Base-by-base conservation (phyloP, 2,329 filamentous ascomycete genomes). In the Alternaria consortialis region DNA sequence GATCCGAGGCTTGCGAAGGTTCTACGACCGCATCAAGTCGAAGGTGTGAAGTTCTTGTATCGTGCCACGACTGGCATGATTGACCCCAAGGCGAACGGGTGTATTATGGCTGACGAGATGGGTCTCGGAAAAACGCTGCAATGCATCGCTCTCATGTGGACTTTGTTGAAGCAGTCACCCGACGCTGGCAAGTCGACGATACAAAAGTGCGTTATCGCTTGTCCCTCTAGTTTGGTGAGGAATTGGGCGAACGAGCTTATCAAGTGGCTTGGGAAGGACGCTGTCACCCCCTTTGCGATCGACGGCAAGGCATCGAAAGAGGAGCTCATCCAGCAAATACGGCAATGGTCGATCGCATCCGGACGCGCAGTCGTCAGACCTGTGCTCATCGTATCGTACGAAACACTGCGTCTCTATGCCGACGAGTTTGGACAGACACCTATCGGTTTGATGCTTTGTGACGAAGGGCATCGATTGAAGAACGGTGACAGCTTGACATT, bases 91-190 rank as follows among this genome's bases (percentile, higher is more conserved):
- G 95, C 95, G 50, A 92, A 97, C 77, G 95, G 95, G 2, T 99
- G 95, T 80, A 99, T 99, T 77, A 99, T 99, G 95, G 95, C 95
- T 54, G 95, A 99, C 77, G 95, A 97, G 77, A 99, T 99, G 95
- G 95, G 95, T 70, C 83, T 99, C 31, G 95, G 95, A 58, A 99
- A 99, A 82, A 99, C 95, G 71, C 81, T 99, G 43, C 95, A 99
- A 83, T 99, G 95, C 79, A 99, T 99, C 73, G 88, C 95, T 0
- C 85, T 99, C 51, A 90, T 99, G 84, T 99, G 95, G 95, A 99
- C 95, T 1, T 81, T 99, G 1, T 82, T 99, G 15, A 98, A 97
- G 78, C 95, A 99, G 75, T 97, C 94, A 0, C 92, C 95, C 0
- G 93, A 97, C 40, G 93, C 94, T n/a, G 95, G 95, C 20, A 97